Conservation (phyloP, 2,329 filamentous ascomycete genomes). For the Colletotrichum sp. region DNA sequence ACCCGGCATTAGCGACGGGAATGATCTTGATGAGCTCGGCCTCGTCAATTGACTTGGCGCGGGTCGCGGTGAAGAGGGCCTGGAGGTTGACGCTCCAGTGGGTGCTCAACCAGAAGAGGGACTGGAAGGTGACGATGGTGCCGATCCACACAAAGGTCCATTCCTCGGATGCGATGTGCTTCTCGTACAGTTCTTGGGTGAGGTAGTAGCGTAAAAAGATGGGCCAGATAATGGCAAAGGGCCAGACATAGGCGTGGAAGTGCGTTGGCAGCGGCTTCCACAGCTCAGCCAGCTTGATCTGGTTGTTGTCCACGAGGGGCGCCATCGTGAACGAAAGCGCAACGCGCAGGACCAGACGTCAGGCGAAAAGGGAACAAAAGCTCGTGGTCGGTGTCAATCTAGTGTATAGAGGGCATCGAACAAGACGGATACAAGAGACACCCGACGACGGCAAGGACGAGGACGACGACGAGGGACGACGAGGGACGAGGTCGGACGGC, state of each 20-base stretch:
- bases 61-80: constrained; percentile 79
- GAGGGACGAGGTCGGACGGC: neutral
- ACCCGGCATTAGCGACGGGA: constrained; percentile 86
- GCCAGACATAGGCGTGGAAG: constrained; percentile 90
- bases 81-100: constrained; percentile 95
- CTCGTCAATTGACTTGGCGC: constrained; percentile 71
- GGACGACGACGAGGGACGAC: neutral
- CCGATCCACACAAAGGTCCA: constrained; percentile 98
- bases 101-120: constrained; percentile 91
- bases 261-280: constrained; percentile 84
- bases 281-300: constrained; percentile 87
- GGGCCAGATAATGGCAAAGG: constrained; percentile 91
- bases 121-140: constrained; percentile 85
- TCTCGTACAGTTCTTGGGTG: constrained; percentile 82
- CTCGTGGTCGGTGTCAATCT: neutral
- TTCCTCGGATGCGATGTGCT: constrained; percentile 90
- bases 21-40: constrained; percentile 92
- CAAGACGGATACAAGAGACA: neutral
- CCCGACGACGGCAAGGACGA: neutral
- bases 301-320: constrained; percentile 87
- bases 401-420: neutral
- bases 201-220: constrained; percentile 89
- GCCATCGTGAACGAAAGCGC: constrained; percentile 54
- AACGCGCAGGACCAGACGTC: neutral
- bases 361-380: neutral